phyloP scores from a whole-genome alignment of 106 monocot genomes.

The Dendrobium nobile region DNA sequence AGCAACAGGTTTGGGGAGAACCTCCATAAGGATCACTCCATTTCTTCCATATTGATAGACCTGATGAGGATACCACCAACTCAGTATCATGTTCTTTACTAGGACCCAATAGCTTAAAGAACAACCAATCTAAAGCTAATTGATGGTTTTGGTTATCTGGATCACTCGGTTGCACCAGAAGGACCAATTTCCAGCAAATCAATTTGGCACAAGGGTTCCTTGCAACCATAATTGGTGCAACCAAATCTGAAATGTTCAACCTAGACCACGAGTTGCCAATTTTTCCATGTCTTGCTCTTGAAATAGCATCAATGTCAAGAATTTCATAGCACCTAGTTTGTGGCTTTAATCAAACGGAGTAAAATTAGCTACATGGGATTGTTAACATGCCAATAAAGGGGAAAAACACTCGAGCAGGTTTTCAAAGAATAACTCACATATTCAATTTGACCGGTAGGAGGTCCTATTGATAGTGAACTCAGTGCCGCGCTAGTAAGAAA shows the following conservation, averaged over 20 bases:
- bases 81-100: conserved; percentile 22
- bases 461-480: conserved; percentile 65
- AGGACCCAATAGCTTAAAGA: conserved; percentile 55
- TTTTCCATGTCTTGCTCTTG: conserved; percentile 36
- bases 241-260: conserved; percentile 53
- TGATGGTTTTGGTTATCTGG: conserved; percentile 18
- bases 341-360: conserved; percentile 26
- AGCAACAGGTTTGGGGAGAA: conserved; percentile 26
- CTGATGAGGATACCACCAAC: conserved; percentile 29
- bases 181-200: conserved; percentile 71
- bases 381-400: background rate
- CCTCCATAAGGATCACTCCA: conserved; percentile 8
- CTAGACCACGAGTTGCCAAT: conserved; percentile 47
- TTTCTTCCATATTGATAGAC: conserved; percentile 67
- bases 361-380: background rate
- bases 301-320: conserved; percentile 51
- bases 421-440: conserved; percentile 28
- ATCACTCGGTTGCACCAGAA: conserved; percentile 27
- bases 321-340: conserved; percentile 4
- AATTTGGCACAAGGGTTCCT: conserved; percentile 53
- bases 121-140: conserved; percentile 61
- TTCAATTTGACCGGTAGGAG: conserved; percentile 36
- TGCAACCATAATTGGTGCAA: conserved; percentile 48
- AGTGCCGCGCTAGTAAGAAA: conserved; percentile 56
- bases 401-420: background rate